Percentiles rank a stretch among this genome's conserved stretches.
These are phyloP conservation scores for Raffaelea deltoideospora DNA, from an alignment of 2,329 filamentous ascomycete species.

Conservation along the genomic window DNA sequence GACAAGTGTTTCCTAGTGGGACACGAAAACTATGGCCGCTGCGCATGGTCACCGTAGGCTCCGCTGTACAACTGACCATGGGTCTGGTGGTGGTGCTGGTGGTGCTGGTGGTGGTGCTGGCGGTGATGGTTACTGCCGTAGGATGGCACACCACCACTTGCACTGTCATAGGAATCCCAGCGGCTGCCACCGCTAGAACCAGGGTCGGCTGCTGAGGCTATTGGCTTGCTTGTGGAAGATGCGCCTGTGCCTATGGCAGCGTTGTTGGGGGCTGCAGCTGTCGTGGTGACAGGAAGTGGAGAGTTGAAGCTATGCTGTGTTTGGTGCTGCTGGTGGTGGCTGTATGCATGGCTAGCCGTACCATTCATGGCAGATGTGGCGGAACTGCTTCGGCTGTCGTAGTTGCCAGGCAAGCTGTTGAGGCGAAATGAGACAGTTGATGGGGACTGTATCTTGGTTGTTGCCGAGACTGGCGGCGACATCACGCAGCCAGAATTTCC, in stretches of 20 bases:
- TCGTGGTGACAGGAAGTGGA: slow-evolving; percentile 4
- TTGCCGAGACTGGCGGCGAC: slow-evolving; percentile 20
- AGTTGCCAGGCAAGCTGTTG: slow-evolving; percentile 22
- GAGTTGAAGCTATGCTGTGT: slow-evolving; percentile 19
- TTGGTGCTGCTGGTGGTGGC: slow-evolving; percentile 25
- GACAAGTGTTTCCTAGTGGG: too few species aligned
- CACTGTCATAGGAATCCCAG: slow-evolving; percentile 10
- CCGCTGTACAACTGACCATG: slow-evolving; percentile 8
- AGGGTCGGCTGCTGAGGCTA: background rate
- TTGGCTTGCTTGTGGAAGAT: background rate
- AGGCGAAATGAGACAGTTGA: too few species aligned
- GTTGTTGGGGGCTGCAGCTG: background rate
- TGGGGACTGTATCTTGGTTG: slow-evolving; percentile 22
- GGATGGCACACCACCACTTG: background rate
- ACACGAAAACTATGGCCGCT: slow-evolving; percentile 9
- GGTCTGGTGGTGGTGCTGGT: slow-evolving; percentile 5
- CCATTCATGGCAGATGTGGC: background rate
- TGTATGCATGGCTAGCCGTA: slow-evolving; percentile 6
- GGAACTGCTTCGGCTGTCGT: slow-evolving; percentile 12
- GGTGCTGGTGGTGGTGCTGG: background rate
- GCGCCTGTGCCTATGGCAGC: background rate
- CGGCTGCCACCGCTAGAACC: slow-evolving; percentile 1
- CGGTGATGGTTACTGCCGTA: slow-evolving; percentile 5
- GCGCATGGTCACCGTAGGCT: slow-evolving; percentile 8
- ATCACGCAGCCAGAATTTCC: slow-evolving; percentile 23